Evolutionary conservation across 2,329 filamentous ascomycete species (phyloP).

Genomic region (Sordariomycetes sp.): DNA sequence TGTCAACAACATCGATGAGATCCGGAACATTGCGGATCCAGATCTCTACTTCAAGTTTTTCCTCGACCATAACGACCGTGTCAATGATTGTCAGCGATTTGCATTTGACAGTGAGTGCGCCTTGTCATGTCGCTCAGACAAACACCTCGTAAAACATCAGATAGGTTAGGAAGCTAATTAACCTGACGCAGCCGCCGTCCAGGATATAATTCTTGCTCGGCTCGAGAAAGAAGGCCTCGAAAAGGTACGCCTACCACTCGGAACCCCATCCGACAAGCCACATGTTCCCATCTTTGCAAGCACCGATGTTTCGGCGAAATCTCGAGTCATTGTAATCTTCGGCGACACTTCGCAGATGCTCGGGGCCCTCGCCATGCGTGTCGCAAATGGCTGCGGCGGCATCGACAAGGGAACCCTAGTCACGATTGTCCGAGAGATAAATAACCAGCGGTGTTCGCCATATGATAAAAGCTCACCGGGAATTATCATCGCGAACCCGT

Average conservation of each 20-base stretch:
- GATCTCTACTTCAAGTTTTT: conserved; percentile 63
- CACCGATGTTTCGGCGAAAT: conserved; percentile 35
- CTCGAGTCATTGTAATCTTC: conserved; percentile 60
- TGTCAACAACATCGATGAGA: conserved; percentile 60
- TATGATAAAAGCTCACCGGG: conserved; percentile 29
- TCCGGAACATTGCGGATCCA: conserved; percentile 56
- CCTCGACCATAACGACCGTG: conserved; percentile 57
- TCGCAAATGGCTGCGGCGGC: conserved; percentile 48
- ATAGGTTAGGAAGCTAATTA: conserved; percentile 2
- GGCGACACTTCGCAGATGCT: conserved; percentile 61
- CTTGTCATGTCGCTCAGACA: neutral
- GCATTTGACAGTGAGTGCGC: conserved; percentile 51
- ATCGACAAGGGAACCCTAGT: conserved; percentile 60
- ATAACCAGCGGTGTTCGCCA: conserved; percentile 18
- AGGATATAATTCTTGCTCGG: conserved; percentile 45
- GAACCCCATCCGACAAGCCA: conserved; percentile 28
- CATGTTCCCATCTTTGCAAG: conserved; percentile 55
- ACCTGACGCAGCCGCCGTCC: conserved; percentile 41
- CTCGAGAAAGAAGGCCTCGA: conserved; percentile 47
- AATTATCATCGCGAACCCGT: conserved; percentile 65
- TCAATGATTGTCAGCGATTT: conserved; percentile 64
- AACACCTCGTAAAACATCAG: neutral
- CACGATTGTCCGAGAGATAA: conserved; percentile 40
- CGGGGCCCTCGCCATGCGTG: conserved; percentile 60
- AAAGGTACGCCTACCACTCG: conserved; percentile 48